These are phyloP conservation scores for Eutrema salsugineum DNA, from an alignment of 441 rosid genomes.

Conservation along the genomic window DNA sequence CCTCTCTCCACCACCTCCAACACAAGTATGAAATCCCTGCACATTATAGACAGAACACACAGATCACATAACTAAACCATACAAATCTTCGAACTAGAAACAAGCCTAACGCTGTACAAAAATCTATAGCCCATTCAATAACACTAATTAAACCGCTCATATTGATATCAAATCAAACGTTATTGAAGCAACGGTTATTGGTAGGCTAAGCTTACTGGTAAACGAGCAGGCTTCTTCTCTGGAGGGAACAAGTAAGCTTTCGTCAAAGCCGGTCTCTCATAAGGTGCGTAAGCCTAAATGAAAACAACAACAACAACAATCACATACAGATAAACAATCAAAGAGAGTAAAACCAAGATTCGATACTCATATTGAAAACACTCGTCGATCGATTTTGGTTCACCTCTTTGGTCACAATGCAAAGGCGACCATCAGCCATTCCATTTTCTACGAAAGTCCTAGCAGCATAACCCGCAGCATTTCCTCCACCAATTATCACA, in stretches of 20 bases:
- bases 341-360: background rate
- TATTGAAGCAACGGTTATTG: background rate
- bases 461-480: conserved; percentile 96
- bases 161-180: background rate
- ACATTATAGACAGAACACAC: background rate
- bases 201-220: conserved; percentile 59
- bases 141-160: background rate
- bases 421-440: conserved; percentile 88
- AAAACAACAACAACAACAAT: background rate
- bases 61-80: background rate
- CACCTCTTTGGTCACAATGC: conserved; percentile 90
- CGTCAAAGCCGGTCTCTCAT: conserved; percentile 95
- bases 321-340: background rate
- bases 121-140: background rate
- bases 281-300: conserved; percentile 76
- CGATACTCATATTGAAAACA: background rate
- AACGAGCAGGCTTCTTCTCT: conserved; percentile 86
- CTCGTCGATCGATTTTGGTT: background rate
- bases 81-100: background rate
- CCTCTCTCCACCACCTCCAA: conserved; percentile 93
- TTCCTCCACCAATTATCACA: conserved; percentile 95
- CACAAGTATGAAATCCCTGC: conserved; percentile 96
- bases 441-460: conserved; percentile 86
- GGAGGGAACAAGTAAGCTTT: conserved; percentile 88
- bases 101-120: background rate